phyloP scores from a whole-genome alignment of 2,329 filamentous ascomycete species.

The Tympanopsis confertula region DNA sequence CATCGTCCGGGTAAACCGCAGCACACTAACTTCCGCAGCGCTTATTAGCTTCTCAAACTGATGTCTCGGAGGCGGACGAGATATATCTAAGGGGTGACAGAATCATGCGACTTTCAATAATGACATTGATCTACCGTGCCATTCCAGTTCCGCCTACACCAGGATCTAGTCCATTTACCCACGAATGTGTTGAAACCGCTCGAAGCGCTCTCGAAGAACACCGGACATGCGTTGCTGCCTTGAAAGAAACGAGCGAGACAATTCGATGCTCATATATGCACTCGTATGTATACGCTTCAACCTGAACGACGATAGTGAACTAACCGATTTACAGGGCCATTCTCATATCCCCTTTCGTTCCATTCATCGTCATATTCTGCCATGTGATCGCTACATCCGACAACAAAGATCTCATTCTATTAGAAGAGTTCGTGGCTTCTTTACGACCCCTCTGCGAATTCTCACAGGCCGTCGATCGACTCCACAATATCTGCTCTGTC shows the following conservation, averaged over 20 bases:
- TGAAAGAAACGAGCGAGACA: constrained; percentile 25
- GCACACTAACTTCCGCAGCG: constrained; percentile 21
- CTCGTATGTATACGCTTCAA: constrained; percentile 24
- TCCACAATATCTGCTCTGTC: constrained; percentile 50
- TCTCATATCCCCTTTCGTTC: constrained; percentile 43
- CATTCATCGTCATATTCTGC: constrained; percentile 48
- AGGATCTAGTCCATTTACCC: constrained; percentile 30
- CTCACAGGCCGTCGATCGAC: constrained; percentile 46
- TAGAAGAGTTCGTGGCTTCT: constrained; percentile 43
- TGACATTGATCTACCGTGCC: constrained; percentile 39
- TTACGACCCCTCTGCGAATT: constrained; percentile 36
- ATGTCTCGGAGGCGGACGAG: not conserved
- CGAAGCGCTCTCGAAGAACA: constrained; percentile 34
- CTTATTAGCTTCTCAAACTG: constrained; percentile 1
- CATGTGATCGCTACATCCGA: constrained; percentile 42
- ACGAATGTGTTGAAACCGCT: constrained; percentile 35
- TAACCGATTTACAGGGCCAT: constrained; percentile 28
- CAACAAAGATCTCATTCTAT: constrained; percentile 35
- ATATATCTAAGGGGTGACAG: constrained; percentile 28
- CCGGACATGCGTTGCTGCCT: constrained; percentile 26
- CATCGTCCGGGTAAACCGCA: constrained; percentile 19
- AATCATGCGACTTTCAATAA: constrained; percentile 31
- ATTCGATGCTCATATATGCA: constrained; percentile 36
- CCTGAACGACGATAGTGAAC: not conserved
- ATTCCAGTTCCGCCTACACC: constrained; percentile 28